A percentile compares a stretch with the other conserved stretches of the same genome.
Conservation (phyloP, 2,329 filamentous ascomycete genomes). For the Exophiala xenobiotica region DNA sequence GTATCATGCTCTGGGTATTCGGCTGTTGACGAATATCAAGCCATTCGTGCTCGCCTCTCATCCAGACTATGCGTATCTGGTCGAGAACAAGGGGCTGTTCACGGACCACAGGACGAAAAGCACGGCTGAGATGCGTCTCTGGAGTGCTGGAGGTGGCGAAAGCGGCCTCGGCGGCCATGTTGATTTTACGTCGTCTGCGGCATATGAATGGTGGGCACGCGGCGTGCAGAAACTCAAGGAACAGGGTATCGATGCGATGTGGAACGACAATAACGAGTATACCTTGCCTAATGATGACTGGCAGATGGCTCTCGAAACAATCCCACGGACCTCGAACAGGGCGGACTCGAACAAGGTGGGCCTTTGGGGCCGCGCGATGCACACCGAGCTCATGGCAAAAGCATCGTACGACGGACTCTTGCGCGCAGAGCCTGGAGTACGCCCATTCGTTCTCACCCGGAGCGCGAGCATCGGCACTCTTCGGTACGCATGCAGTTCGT, state of each 20-base stretch:
- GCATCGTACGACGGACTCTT: conserved; percentile 67
- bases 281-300: conserved; percentile 65
- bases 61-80: conserved; percentile 63
- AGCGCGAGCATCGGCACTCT: conserved; percentile 70
- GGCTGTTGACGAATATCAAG: conserved; percentile 70
- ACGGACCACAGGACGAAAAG: conserved; percentile 55
- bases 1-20: conserved; percentile 64
- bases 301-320: conserved; percentile 56
- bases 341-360: conserved; percentile 55
- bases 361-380: conserved; percentile 67
- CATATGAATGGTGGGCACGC: conserved; percentile 70
- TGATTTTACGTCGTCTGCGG: conserved; percentile 68
- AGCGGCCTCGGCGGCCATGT: conserved; percentile 70
- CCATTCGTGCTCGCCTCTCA: conserved; percentile 68
- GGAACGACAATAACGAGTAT: conserved; percentile 80
- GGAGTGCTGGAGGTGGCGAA: conserved; percentile 71
- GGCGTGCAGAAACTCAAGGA: conserved; percentile 63
- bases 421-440: conserved; percentile 56
- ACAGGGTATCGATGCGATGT: conserved; percentile 69
- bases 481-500: conserved; percentile 68
- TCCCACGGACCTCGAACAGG: conserved; percentile 34
- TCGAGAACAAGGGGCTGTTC: conserved; percentile 62
- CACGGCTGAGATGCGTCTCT: conserved; percentile 62
- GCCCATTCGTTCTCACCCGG: conserved; percentile 68
- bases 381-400: conserved; percentile 71